Base-by-base conservation (phyloP, 768 basidiomycete species). In the Russula ochroleuca region DNA sequence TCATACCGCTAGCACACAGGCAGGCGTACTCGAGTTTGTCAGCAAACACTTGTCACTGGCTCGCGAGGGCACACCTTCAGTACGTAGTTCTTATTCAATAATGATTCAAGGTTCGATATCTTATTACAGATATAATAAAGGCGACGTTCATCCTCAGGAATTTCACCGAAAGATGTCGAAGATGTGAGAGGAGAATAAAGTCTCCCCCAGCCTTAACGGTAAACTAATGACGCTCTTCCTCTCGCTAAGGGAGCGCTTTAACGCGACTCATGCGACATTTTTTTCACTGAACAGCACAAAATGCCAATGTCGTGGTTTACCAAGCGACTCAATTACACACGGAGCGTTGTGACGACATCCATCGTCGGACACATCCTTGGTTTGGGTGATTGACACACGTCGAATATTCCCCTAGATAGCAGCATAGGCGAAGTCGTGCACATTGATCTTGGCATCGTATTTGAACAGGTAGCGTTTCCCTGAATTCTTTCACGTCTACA, bases 391-490 rank as follows among this genome's bases (percentile, higher is more conserved):
- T 83, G 96, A 14, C 96, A 99, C 72, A 81, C 82, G 7, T 88
- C 89, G 48, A 99, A 99, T 74, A 96, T 99, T 69, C 79, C 98
- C 50, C 78, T 98, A 49, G 94, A 98, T 73, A 83, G 84, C 53
- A 73, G 73, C 31, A 86, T 83, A 10, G 96, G 96, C 17, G 93
- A 98, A 71, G 80, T 95, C 50, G 86, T 98, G 8, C 94, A 97
- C 72, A 99, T 99, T 58, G 96, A 99, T 74, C 79, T 98, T 0
- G 96, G 96, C 1, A 94, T 98, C 63, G 94, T 94, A 0, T 98
- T 99, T 74, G 97, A 97, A 64, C 92, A 93, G 78, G 93, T 92
- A 65, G 80, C 31, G 2, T 38, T 19, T n/a, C 35, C 3, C 14
- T 11, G 25, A 55, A 4, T 40, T 10, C 38, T 45, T 45, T 17